These are phyloP conservation scores for Parsonsia alboflavescens DNA, from an alignment of 257 asterid species.

Conservation along the genomic window DNA sequence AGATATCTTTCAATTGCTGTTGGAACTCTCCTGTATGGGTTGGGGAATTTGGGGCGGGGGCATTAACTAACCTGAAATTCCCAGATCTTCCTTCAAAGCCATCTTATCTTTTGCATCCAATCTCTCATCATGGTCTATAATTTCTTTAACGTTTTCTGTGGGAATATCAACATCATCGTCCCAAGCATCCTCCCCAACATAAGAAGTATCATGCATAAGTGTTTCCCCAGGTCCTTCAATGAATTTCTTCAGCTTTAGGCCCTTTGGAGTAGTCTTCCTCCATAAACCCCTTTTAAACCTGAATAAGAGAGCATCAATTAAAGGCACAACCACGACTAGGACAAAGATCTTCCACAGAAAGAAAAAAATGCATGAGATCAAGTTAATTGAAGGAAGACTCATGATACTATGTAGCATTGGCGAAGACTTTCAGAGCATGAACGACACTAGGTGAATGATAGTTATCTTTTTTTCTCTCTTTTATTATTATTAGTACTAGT, in stretches of 20 bases:
- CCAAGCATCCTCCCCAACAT: slow-evolving; percentile 95
- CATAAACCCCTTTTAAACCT: slow-evolving; percentile 76
- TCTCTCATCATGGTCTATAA: slow-evolving; percentile 46
- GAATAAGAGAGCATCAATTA: background rate
- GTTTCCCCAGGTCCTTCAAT: slow-evolving; percentile 84
- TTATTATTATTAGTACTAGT: too few relatives aligned
- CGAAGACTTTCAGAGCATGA: background rate
- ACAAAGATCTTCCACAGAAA: background rate
- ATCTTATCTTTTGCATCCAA: slow-evolving; percentile 53
- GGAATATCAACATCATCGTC: slow-evolving; percentile 62
- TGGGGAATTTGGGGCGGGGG: background rate
- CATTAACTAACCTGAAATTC: slow-evolving; percentile 59
- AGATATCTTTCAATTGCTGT: background rate
- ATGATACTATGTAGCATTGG: background rate
- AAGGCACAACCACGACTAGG: slow-evolving; percentile 5
- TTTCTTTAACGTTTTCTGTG: slow-evolving; percentile 40
- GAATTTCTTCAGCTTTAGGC: slow-evolving; percentile 80
- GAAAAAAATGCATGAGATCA: background rate
- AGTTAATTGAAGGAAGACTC: background rate
- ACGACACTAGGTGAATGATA: background rate
- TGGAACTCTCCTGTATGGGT: background rate
- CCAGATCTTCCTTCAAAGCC: slow-evolving; percentile 56
- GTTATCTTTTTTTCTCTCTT: background rate
- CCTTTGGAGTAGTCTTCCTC: slow-evolving; percentile 90
- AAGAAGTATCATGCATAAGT: slow-evolving; percentile 78